Base-by-base conservation (phyloP, 345 rosid genomes). In the Acer yangbiense region DNA sequence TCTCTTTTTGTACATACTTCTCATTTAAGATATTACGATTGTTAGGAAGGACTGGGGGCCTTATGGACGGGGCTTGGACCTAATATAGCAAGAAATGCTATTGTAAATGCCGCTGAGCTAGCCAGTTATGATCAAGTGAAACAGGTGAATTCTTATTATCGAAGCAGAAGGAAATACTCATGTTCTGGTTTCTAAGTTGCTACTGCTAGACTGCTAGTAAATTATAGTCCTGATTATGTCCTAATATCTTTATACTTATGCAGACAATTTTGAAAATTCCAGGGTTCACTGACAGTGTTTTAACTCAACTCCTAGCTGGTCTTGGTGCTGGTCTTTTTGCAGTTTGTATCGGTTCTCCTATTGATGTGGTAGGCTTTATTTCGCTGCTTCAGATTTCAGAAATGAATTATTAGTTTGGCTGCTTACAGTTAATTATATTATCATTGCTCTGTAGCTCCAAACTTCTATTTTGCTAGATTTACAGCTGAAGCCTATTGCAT, bases 61-160 rank as follows among this genome's bases (percentile, higher is more conserved):
- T 82, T 93, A 21, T 96, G 99, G 99, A 93, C 97, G 4, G 98
- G 99, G 48, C 91, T 95, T 80, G 99, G 99, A 20, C 98, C 99
- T 52, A 96, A 96, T 68, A 87, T 96, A 73, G 98, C 97, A 69
- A 80, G 99, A 77, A 96, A 96, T 82, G 98, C 98, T 78, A 89
- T 92, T 73, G 85, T 96, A 77, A 96, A 96, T 87, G 99, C 99
- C 79, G 99, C 99, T 77, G 98, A 96, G 82, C 87, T 96, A 50
- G 99, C 99, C 74, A 94, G 98, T 83, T 96, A 96, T 85, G 99
- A 96, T 88, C 95, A 92, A 83, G 91, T 92, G 75, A 96, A 96
- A 81, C 87, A 91, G 93, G 97, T 89, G 83, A 80, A 62, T 44
- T 82, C 39, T 18, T 65, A 27, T 41, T 54, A 48, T 60, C 29